phyloP scores from a whole-genome alignment of 2,329 filamentous ascomycete genomes.

The Sporothrix schenckii region DNA sequence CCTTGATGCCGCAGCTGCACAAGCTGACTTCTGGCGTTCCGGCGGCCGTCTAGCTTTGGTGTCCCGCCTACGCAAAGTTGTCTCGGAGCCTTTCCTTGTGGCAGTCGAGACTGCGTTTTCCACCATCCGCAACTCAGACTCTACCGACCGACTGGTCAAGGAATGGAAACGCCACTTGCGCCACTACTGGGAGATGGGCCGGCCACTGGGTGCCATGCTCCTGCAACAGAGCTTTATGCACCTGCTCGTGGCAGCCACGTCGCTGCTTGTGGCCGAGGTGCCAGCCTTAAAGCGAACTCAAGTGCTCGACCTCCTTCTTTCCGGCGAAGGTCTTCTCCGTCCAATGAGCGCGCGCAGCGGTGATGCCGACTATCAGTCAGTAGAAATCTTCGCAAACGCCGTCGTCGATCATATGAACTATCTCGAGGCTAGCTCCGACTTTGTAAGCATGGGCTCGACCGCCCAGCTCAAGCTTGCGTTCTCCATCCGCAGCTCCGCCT shows the following conservation, averaged over 20 bases:
- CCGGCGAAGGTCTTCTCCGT: slow-evolving; percentile 54
- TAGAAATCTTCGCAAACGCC: slow-evolving; percentile 69
- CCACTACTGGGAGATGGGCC: slow-evolving; percentile 76
- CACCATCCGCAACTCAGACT: slow-evolving; percentile 78
- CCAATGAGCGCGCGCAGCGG: slow-evolving; percentile 47
- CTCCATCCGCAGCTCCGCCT: slow-evolving; percentile 78
- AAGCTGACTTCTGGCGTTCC: slow-evolving; percentile 79
- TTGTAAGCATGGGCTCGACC: slow-evolving; percentile 79
- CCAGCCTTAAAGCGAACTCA: slow-evolving; percentile 63
- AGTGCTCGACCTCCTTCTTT: slow-evolving; percentile 74
- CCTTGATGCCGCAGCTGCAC: slow-evolving; percentile 75
- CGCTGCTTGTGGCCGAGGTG: slow-evolving; percentile 68
- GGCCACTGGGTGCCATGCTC: slow-evolving; percentile 88
- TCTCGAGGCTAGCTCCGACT: slow-evolving; percentile 87
- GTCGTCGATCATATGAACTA: slow-evolving; percentile 82
- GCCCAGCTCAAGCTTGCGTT: slow-evolving; percentile 87
- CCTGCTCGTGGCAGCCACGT: slow-evolving; percentile 77
- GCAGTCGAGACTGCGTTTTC: slow-evolving; percentile 88
- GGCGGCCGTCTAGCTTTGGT: slow-evolving; percentile 74
- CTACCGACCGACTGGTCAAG: slow-evolving; percentile 65
- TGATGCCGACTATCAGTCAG: slow-evolving; percentile 58
- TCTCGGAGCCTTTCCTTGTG: slow-evolving; percentile 84
- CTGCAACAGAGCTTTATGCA: slow-evolving; percentile 87
- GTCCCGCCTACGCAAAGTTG: slow-evolving; percentile 68
- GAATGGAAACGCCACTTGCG: slow-evolving; percentile 88